A percentile compares a stretch with the other conserved stretches of the same genome.
Conservation (phyloP, 176 grass and related monocot species). For the Oryza glaberrima region DNA sequence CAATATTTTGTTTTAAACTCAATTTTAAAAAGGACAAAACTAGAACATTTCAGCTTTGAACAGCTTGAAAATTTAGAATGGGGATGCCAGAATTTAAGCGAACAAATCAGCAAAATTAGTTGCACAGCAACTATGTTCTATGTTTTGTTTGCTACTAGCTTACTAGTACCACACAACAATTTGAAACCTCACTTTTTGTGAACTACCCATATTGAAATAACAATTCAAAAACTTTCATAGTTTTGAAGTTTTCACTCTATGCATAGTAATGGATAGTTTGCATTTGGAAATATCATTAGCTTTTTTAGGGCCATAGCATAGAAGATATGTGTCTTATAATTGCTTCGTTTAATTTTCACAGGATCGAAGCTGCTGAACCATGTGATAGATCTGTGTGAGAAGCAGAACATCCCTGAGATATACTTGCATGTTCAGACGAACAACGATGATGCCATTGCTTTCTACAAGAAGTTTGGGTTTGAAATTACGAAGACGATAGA, state of each 20-base stretch:
- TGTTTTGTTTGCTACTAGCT: conserved; percentile 15
- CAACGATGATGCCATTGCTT: conserved; percentile 83
- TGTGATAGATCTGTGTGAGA: conserved; percentile 75
- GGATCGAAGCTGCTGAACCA: conserved; percentile 82
- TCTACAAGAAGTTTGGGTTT: conserved; percentile 98
- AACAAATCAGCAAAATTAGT: not conserved
- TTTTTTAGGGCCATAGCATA: conserved; percentile 8
- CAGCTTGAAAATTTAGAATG: not conserved
- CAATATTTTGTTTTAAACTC: not conserved
- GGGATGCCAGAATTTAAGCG: not conserved
- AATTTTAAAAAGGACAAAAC: not conserved
- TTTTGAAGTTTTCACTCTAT: not conserved
- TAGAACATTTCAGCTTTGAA: too few species aligned
- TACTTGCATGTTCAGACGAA: conserved; percentile 99
- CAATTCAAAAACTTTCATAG: not conserved
- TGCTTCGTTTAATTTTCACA: conserved; percentile 47
- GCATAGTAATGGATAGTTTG: not conserved
- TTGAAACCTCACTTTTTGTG: not conserved
- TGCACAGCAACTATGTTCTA: not conserved
- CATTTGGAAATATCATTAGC: not conserved
- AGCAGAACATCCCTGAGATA: conserved; percentile 82
- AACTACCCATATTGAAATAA: not conserved
- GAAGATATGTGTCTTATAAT: conserved; percentile 1
- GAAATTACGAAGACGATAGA: conserved; percentile 96
- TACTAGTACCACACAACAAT: not conserved